Conservation (phyloP, 441 rosid genomes). For the Eutrema salsugineum region DNA sequence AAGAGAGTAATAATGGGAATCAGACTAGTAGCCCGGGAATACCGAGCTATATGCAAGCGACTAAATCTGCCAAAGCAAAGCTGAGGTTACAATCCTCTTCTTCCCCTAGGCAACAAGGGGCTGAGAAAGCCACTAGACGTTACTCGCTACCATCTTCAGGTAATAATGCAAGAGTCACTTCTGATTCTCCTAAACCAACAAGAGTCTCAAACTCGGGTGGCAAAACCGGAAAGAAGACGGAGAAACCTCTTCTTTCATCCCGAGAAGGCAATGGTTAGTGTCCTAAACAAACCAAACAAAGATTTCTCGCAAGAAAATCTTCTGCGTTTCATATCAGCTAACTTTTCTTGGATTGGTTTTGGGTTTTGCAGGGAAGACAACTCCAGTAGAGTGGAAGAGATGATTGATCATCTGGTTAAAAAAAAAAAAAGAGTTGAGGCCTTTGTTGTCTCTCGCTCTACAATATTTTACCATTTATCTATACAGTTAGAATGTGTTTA, state of each 20-base stretch:
- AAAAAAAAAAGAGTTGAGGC: not conserved
- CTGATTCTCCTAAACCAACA: slow-evolving; percentile 76
- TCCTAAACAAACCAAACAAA: not conserved
- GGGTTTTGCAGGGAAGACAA: slow-evolving; percentile 58
- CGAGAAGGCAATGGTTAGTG: slow-evolving; percentile 69
- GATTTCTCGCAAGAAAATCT: not conserved
- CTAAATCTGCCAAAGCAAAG: slow-evolving; percentile 92
- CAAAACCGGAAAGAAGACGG: slow-evolving; percentile 56
- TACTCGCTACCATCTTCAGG: slow-evolving; percentile 80
- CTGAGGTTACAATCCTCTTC: slow-evolving; percentile 83
- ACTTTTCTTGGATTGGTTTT: slow-evolving; percentile 5
- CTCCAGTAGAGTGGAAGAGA: slow-evolving; percentile 81
- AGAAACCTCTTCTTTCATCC: slow-evolving; percentile 41
- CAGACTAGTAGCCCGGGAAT: slow-evolving; percentile 47
- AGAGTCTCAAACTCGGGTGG: slow-evolving; percentile 52
- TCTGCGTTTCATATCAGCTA: not conserved
- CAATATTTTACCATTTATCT: slow-evolving; percentile 6
- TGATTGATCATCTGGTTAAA: slow-evolving; percentile 26
- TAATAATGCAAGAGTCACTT: slow-evolving; percentile 55
- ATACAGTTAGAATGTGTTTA: not conserved
- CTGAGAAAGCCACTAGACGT: slow-evolving; percentile 64
- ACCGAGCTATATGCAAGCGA: slow-evolving; percentile 97
- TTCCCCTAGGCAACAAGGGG: slow-evolving; percentile 48
- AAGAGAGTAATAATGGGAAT: slow-evolving; percentile 47
- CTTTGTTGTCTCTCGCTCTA: not conserved